Conservation (phyloP, 1,139 yeast genomes). For the Sugiyamaella neomexicana region DNA sequence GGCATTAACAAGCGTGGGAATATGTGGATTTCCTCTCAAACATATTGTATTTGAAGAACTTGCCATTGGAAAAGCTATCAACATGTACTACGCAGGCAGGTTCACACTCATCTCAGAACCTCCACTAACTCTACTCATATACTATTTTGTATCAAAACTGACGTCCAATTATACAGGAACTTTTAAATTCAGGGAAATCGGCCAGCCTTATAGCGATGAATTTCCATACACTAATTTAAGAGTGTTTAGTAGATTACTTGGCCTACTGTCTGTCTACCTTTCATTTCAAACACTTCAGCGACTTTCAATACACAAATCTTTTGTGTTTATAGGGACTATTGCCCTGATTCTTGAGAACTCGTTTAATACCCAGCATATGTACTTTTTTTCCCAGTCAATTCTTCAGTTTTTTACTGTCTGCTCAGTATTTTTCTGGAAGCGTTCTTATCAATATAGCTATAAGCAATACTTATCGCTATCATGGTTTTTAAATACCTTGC, state of each 20-base stretch:
- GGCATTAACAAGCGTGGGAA: neutral
- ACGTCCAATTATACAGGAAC: conserved; percentile 49
- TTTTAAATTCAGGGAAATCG: conserved; percentile 32
- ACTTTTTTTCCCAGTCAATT: conserved; percentile 53
- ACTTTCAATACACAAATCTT: conserved; percentile 14
- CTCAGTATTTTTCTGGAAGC: conserved; percentile 49
- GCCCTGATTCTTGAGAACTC: conserved; percentile 57
- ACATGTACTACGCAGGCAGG: conserved; percentile 51
- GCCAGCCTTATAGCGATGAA: conserved; percentile 38
- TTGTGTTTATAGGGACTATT: conserved; percentile 49
- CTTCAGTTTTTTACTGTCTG: conserved; percentile 50
- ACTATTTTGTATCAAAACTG: conserved; percentile 44
- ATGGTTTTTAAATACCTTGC: conserved; percentile 50
- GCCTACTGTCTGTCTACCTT: neutral
- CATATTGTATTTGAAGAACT: conserved; percentile 58
- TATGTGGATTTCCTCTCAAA: neutral
- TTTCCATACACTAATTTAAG: conserved; percentile 43
- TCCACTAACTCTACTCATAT: conserved; percentile 56
- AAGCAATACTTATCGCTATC: conserved; percentile 41
- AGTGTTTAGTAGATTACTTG: conserved; percentile 1
- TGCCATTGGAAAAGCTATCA: conserved; percentile 55
- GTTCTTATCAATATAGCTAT: conserved; percentile 38
- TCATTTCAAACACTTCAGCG: neutral
- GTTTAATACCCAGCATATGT: conserved; percentile 40
- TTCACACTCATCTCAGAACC: conserved; percentile 64